These are phyloP conservation scores for Schwanniomyces vanrijiae DNA, from an alignment of 805 yeast genomes.

Conservation along the genomic window DNA sequence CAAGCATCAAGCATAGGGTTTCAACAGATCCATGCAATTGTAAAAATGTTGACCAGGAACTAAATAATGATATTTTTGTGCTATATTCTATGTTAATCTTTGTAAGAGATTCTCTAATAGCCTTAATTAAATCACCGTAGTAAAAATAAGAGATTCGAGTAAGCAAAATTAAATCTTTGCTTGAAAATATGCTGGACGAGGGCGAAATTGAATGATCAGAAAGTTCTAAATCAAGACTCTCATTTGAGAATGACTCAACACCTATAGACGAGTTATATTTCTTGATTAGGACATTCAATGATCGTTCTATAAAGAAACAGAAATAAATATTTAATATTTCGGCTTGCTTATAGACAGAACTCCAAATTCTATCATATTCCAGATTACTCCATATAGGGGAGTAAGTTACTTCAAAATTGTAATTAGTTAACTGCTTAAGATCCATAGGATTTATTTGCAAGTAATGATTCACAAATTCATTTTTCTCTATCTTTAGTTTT, in stretches of 20 bases:
- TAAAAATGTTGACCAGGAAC: slow-evolving; percentile 35
- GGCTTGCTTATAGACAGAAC: slow-evolving; percentile 26
- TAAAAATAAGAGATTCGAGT: slow-evolving; percentile 30
- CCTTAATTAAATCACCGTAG: slow-evolving; percentile 36
- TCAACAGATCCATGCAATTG: slow-evolving; percentile 31
- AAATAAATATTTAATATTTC: slow-evolving; percentile 29
- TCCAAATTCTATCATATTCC: slow-evolving; percentile 28
- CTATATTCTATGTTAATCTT: slow-evolving; percentile 34
- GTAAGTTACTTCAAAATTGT: slow-evolving; percentile 9
- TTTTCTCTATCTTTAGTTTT: slow-evolving; percentile 11
- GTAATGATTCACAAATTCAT: slow-evolving; percentile 14
- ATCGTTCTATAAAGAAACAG: slow-evolving; percentile 37
- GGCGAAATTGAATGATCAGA: background rate
- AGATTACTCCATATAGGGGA: slow-evolving; percentile 27
- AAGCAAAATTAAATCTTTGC: slow-evolving; percentile 26
- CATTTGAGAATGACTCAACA: slow-evolving; percentile 2
- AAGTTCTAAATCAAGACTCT: slow-evolving; percentile 1
- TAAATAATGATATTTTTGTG: slow-evolving; percentile 34
- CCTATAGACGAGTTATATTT: slow-evolving; percentile 10
- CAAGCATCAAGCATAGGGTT: slow-evolving; percentile 31
- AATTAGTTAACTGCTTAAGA: slow-evolving; percentile 14
- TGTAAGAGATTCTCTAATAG: slow-evolving; percentile 31
- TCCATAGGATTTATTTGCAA: slow-evolving; percentile 8
- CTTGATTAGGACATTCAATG: slow-evolving; percentile 27
- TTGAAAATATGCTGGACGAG: background rate